Evolutionary conservation across 306 rosid genomes (phyloP), one percentile per base, ranked within the genome.

Genomic region (Lablab purpureus): DNA sequence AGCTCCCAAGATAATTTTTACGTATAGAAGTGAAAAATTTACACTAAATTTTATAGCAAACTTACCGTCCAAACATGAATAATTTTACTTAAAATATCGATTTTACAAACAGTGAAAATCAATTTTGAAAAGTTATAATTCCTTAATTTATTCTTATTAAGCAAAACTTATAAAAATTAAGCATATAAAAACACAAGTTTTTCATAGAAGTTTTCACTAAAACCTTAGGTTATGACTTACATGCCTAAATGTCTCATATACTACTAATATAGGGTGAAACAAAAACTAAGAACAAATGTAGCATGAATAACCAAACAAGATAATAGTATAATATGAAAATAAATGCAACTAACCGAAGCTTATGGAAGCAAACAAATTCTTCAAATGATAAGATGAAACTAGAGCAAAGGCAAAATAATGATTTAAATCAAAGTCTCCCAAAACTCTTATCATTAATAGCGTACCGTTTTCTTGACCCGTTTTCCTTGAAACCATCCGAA

Each of bases 381-480:
- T 23, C 64, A 22, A 23, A 23, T 10, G 18, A 60, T 32, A 30
- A 17, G 14, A 62, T 17, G 68, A 32, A 15, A 32, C 15, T 14
- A 60, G 45, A 17, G 68, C 68, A 30, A 34, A 63, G 69, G 25
- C 27, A 63, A n/a, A 63, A 63, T 13, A 63, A 62, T 28, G 7
- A 32, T 17, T 59, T 59, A 6, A 28, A 58, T 2, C 6, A 59
- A 59, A 59, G 18, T 59, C 14, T 25, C 8, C 4, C 25, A 23
- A 23, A 56, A 58, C n/a, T 58, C n/a, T 23, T 25, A 22, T 22
- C 30, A 22, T 15, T 32, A 68, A 37, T 47, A 60, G 27, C 46
- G 30, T 73, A 90, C 98, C 94, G 84, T 82, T 91, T 91, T 63
- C 80, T 84, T 52, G 83, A 88, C 41, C 89, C 85, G 34, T 64